phyloP scores from a whole-genome alignment of 2,329 filamentous ascomycete genomes.

The Calonectria multiphialidica region DNA sequence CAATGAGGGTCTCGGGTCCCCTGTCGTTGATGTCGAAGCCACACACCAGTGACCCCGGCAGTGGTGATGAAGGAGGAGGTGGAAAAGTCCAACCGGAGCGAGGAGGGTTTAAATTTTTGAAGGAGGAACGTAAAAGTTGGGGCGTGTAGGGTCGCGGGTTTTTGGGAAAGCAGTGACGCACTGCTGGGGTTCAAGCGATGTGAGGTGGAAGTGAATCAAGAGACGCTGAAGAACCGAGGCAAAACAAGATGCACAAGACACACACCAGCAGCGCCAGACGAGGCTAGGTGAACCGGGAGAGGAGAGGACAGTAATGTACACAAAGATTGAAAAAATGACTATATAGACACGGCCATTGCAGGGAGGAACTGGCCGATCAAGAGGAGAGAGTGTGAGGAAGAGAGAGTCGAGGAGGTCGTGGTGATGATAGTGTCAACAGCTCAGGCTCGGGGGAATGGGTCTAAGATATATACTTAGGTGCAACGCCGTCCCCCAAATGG shows the following conservation, averaged over 20 bases:
- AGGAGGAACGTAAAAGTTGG: conserved; percentile 23
- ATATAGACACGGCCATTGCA: conserved; percentile 44
- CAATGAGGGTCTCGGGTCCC: conserved; percentile 20
- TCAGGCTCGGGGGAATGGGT: conserved; percentile 53
- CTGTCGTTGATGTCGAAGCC: conserved; percentile 10
- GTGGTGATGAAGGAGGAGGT: conserved; percentile 21
- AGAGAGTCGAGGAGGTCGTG: conserved; percentile 42
- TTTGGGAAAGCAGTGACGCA: conserved; percentile 38
- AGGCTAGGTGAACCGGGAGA: conserved; percentile 30
- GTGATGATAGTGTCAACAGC: conserved; percentile 42
- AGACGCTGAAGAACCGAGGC: conserved; percentile 42
- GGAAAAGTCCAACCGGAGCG: conserved; percentile 29
- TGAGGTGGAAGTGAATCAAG: conserved; percentile 37
- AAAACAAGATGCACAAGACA: conserved; percentile 44
- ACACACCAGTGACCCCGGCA: conserved; percentile 1
- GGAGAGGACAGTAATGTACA: conserved; percentile 40
- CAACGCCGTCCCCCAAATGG: conserved; percentile 41
- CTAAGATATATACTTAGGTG: conserved; percentile 60
- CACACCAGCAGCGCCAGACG: conserved; percentile 37
- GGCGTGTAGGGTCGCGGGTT: conserved; percentile 29
- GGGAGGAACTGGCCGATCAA: conserved; percentile 38
- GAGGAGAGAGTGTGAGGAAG: conserved; percentile 30
- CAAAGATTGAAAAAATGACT: conserved; percentile 41
- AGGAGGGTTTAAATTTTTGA: conserved; percentile 8
- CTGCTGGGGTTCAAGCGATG: conserved; percentile 29